Evolutionary conservation across 176 grass and related monocot genomes (phyloP), one percentile per base, ranked within the genome.

Genomic region (Oryza rufipogon): DNA sequence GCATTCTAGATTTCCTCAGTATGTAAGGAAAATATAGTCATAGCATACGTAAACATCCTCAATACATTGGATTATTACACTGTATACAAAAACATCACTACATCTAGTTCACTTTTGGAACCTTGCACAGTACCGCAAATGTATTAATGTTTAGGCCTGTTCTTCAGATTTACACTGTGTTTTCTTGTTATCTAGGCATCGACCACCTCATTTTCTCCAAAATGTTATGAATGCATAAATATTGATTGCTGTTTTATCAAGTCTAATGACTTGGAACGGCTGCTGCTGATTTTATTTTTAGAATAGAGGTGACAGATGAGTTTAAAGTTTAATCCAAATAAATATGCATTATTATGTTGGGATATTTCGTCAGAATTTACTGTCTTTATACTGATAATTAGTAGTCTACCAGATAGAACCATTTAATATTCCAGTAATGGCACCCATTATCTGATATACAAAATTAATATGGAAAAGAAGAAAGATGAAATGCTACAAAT

Each of bases 21-120:
- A 14, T 77, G 4, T 79, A 49, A 49, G 26, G 10, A 34, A 82
- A 52, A 65, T 73, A 45, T 63, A 11, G 6, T 61, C 17, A 11
- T 51, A 75, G 32, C 66, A 36, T 73, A 78, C 60, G 44, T 45
- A 28, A 73, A 10, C 58, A 64, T 39, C 30, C 60, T 88, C 26
- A 41, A 69, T 44, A 44, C 47, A 75, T 81, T 11, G 9, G 17
- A 20, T 71, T 66, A 42, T 81, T 84, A 25, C 69, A 41, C 26
- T 77, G 10, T 71, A 71, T 89, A 33, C 77, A 64, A 56, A 72
- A 78, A 72, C 83, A 78, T 82, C 10, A 34, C 60, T 38, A 28
- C 2, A 56, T 71, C n/a, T 25, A 77, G 4, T 68, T n/a, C 33
- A 32, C 44, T 54, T 39, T 77, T 70, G n/a, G 26, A 41, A 39